Evolutionary conservation across 2,329 filamentous ascomycete genomes (phyloP), one percentile per base, ranked within the genome.

Genomic region (Colletotrichum chrysophilum): DNA sequence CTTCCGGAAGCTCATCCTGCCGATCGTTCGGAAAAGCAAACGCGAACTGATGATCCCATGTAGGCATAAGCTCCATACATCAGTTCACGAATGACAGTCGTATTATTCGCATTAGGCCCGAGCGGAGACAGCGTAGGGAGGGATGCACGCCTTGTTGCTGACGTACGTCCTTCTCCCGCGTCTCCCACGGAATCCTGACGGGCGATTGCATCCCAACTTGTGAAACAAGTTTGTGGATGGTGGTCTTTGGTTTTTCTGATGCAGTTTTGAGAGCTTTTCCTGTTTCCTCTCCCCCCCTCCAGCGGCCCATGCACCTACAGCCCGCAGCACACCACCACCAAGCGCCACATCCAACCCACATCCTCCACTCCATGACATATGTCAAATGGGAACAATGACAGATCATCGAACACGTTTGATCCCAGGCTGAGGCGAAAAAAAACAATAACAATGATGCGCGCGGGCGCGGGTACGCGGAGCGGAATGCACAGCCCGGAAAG

Each of bases 211-310:
- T 68, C 26, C 28, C 8, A 58, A 28, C 21, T 43, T 43, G 43
- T 72, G 73, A 75, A 75, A 75, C 72, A 34, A n/a, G 38, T 72
- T 38, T 26, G 62, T 52, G 38, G 38, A 34, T 24, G 55, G 32
- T 58, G 62, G 32, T 52, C 61, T 68, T 38, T 68, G 52, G 21
- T 14, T 43, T 21, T 64, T 72, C 70, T 69, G 74, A 75, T 28
- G 48, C 64, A 60, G 43, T 68, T 36, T 52, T 65, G 64, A 68
- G 58, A 48, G 16, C 26, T 32, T 67, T 43, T 43, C n/a, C 21
- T 55, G 26, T 52, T n/a, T 28, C n/a, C 30, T 52, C 43, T 52
- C 24, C 30, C 30, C 52, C 34, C 60, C 13, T 38, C 61, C 38
- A 58, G 68, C 34, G 71, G 61, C 24, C 64, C 70, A 68, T 72